Conservation (phyloP, 129 eudicot genomes). For the Calendula officinalis region DNA sequence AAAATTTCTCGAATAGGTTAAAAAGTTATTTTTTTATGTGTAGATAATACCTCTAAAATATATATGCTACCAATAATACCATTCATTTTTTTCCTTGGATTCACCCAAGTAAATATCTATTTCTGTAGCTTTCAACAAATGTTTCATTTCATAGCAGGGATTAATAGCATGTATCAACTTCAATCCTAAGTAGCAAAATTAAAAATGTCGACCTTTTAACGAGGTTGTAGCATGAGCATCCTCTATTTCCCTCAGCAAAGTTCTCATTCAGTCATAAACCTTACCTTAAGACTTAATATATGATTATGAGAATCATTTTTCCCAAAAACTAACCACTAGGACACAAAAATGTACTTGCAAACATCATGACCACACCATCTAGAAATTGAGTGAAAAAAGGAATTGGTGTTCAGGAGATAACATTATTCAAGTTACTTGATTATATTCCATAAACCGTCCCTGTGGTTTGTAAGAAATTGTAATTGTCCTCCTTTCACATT, state of each 20-base stretch:
- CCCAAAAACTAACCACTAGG: constrained; percentile 13
- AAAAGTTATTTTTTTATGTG: background rate
- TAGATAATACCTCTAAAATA: background rate
- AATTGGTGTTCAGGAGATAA: constrained; percentile 4
- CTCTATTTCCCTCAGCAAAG: constrained; percentile 6
- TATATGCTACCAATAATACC: too few species aligned
- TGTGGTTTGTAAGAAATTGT: background rate
- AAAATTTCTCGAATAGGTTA: background rate
- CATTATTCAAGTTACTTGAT: background rate
- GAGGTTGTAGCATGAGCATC: constrained; percentile 6
- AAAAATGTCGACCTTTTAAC: constrained; percentile 28
- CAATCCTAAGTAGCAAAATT: constrained; percentile 1
- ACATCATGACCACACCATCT: constrained; percentile 15
- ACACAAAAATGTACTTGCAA: constrained; percentile 7
- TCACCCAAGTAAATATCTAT: background rate
- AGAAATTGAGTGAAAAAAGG: constrained; percentile 9
- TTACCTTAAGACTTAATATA: constrained; percentile 5
- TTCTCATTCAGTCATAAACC: constrained; percentile 7
- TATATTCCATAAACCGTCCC: background rate
- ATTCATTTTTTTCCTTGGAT: too few species aligned
- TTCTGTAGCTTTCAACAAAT: background rate
- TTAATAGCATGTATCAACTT: background rate
- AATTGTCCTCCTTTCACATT: too few species aligned
- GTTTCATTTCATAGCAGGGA: background rate
- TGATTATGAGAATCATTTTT: background rate